A percentile compares a stretch with the other conserved stretches of the same genome.
These are phyloP conservation scores for Phytophthora chlamydospora DNA, from an alignment of 352 stramenopile species.

Conservation along the genomic window DNA sequence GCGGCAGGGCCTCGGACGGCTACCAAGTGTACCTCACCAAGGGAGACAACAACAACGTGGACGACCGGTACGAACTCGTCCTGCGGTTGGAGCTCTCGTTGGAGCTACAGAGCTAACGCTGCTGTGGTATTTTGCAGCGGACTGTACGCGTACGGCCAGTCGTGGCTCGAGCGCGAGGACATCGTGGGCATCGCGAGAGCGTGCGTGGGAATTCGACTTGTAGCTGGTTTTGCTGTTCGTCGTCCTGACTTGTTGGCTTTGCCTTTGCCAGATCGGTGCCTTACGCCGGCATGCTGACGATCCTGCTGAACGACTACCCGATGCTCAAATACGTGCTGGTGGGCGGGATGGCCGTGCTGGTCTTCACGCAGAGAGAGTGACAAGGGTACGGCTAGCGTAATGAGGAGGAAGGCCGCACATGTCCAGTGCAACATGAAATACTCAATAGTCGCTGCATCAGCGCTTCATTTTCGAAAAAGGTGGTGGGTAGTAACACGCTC, in stretches of 20 bases:
- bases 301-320: conserved; percentile 99
- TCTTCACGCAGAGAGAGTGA: conserved; percentile 85
- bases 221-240: conserved; percentile 5
- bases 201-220: conserved; percentile 38
- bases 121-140: conserved; percentile 48
- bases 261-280: conserved; percentile 84
- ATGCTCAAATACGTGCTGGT: conserved; percentile 93
- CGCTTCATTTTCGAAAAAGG: conserved; percentile 36
- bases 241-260: conserved; percentile 15
- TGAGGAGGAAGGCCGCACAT: not conserved
- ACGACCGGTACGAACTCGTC: conserved; percentile 87
- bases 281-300: conserved; percentile 99
- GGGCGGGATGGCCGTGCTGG: conserved; percentile 78
- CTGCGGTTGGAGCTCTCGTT: not conserved
- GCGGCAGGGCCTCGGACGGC: conserved; percentile 69
- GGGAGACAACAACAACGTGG: conserved; percentile 99
- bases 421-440: conserved; percentile 23
- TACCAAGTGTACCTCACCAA: conserved; percentile 98
- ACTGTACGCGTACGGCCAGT: conserved; percentile 97
- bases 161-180: conserved; percentile 98
- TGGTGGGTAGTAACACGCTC: conserved; percentile 11
- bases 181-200: conserved; percentile 97
- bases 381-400: not conserved
- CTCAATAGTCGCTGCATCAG: conserved; percentile 38
- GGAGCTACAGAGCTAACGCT: conserved; percentile 5